phyloP scores from a whole-genome alignment of 176 grass and related monocot species.

The Typha latifolia region DNA sequence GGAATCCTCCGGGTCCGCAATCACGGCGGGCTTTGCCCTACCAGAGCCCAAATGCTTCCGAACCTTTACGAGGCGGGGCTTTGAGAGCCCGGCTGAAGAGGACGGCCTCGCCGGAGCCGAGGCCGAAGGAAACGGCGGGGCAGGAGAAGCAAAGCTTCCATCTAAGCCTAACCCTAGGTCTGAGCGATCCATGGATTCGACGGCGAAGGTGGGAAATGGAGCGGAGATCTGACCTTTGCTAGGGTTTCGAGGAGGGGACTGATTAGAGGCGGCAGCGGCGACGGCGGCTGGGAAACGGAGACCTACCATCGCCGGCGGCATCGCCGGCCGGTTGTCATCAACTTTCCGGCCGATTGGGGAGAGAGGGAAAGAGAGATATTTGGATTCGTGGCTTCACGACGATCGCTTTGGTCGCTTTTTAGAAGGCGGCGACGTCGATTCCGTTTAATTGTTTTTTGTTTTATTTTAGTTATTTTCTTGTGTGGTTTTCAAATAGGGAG shows the following conservation, averaged over 20 bases:
- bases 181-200: slow-evolving; percentile 20
- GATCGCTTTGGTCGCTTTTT: not conserved
- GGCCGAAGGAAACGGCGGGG: not conserved
- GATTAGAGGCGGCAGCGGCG: not conserved
- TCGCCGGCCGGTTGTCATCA: not conserved
- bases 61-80: slow-evolving; percentile 7
- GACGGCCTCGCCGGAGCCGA: slow-evolving; percentile 11
- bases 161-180: slow-evolving; percentile 18
- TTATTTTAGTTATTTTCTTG: not conserved
- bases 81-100: not conserved
- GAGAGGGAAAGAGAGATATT: not conserved
- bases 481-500: too few species aligned
- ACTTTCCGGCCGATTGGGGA: too few species aligned
- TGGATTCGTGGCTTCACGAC: too few species aligned
- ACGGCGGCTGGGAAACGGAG: not conserved
- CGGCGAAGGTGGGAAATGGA: not conserved
- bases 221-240: slow-evolving; percentile 1
- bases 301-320: slow-evolving; percentile 21
- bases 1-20: not conserved
- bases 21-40: slow-evolving; percentile 7
- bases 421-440: not conserved
- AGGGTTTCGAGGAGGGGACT: slow-evolving; percentile 24
- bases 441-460: not conserved
- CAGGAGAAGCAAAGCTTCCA: not conserved
- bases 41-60: slow-evolving; percentile 3